phyloP scores from a whole-genome alignment of 2,329 filamentous ascomycete species.

The Raffaelea arxii region DNA sequence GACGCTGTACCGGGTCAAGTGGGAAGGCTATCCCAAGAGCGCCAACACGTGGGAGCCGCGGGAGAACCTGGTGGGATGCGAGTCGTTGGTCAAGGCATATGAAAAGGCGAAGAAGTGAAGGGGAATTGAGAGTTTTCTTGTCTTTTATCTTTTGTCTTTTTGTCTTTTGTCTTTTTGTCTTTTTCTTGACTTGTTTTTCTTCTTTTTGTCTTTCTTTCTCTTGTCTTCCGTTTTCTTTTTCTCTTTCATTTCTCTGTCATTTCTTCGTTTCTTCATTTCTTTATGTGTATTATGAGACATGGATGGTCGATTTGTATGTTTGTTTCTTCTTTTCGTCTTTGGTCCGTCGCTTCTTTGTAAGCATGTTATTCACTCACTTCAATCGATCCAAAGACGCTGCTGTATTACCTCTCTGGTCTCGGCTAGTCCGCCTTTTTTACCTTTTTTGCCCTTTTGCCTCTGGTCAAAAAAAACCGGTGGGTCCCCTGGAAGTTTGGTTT shows the following conservation, averaged over 20 bases:
- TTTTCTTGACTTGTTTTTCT: neutral
- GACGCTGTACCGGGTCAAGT: constrained; percentile 41
- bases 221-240: neutral
- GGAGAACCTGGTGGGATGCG: constrained; percentile 30
- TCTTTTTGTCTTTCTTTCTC: neutral
- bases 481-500: too few species aligned
- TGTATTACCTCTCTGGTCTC: too few species aligned
- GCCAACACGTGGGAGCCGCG: constrained; percentile 47
- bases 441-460: too few species aligned
- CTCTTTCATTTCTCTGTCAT: neutral
- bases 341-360: neutral
- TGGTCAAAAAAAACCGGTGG: too few species aligned
- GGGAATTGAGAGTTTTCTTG: neutral
- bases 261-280: neutral
- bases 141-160: neutral
- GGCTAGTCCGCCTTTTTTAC: too few species aligned
- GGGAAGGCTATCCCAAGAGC: constrained; percentile 34
- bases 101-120: constrained; percentile 14
- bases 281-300: neutral
- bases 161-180: neutral
- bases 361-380: neutral
- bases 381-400: neutral
- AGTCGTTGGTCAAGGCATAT: constrained; percentile 24
- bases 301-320: neutral
- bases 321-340: neutral